phyloP scores from a whole-genome alignment of 768 basidiomycete species.

The Ramaria sp. region DNA sequence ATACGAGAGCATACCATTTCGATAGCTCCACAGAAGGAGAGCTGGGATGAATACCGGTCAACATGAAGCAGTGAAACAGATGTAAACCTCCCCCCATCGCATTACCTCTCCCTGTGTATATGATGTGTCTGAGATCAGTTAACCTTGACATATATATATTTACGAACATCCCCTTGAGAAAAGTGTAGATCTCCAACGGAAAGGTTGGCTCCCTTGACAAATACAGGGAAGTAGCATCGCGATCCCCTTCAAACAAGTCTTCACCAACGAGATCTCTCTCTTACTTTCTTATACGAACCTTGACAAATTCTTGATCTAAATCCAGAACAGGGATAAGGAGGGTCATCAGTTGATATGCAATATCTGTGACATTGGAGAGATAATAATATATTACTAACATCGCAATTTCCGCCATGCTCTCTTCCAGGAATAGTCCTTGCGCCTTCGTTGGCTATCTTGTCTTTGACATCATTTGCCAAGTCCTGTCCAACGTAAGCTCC shows the following conservation, averaged over 20 bases:
- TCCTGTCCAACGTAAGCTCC: conserved; percentile 67
- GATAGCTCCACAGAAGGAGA: conserved; percentile 69
- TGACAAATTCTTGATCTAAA: conserved; percentile 71
- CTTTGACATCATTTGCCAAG: conserved; percentile 30
- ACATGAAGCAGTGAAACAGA: background rate
- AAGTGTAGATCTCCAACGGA: conserved; percentile 75
- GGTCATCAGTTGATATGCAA: background rate
- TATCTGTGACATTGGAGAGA: background rate
- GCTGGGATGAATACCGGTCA: conserved; percentile 21
- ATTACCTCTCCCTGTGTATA: conserved; percentile 46
- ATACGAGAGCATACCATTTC: conserved; percentile 42
- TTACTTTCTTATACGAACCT: conserved; percentile 21
- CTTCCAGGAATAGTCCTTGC: conserved; percentile 66
- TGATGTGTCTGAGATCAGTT: conserved; percentile 14
- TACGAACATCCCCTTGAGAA: conserved; percentile 58
- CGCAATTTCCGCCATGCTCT: conserved; percentile 76
- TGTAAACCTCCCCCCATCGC: background rate
- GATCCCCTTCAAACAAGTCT: conserved; percentile 35
- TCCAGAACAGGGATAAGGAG: background rate
- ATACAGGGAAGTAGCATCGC: conserved; percentile 69
- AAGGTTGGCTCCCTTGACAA: conserved; percentile 62
- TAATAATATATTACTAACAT: conserved; percentile 29
- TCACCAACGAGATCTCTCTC: background rate
- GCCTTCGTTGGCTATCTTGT: conserved; percentile 52
- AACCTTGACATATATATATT: conserved; percentile 8